Evolutionary conservation across 345 rosid genomes (phyloP).

Genomic region (Ceriops decandra): DNA sequence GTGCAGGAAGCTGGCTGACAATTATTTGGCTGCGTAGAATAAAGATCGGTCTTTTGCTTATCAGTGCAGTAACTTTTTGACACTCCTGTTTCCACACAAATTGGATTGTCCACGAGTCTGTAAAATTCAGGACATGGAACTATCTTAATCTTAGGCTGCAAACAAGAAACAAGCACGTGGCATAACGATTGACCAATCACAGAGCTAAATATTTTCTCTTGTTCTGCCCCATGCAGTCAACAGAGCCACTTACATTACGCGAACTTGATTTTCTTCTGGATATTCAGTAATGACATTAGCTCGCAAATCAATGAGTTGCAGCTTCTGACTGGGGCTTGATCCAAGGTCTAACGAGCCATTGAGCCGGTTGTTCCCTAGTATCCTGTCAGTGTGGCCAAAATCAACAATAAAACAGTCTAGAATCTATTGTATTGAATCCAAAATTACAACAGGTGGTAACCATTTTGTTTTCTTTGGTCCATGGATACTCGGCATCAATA

Average conservation of each 20-base stretch:
- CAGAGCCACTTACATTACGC: constrained; percentile 45
- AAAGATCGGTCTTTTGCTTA: constrained; percentile 18
- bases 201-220: background rate
- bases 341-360: constrained; percentile 55
- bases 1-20: background rate
- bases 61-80: constrained; percentile 37
- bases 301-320: constrained; percentile 56
- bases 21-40: constrained; percentile 36
- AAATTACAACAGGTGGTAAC: too few relatives aligned
- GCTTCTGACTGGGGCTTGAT: constrained; percentile 34
- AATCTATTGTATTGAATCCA: background rate
- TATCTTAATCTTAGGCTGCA: too few relatives aligned
- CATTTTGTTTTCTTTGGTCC: background rate
- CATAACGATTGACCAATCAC: too few relatives aligned
- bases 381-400: constrained; percentile 31
- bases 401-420: constrained; percentile 1
- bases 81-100: constrained; percentile 45
- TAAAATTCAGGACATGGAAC: constrained; percentile 6
- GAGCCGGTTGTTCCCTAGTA: constrained; percentile 45
- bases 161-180: too few relatives aligned
- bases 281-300: constrained; percentile 37
- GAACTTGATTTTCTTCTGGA: constrained; percentile 7
- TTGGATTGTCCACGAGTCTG: constrained; percentile 68
- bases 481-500: background rate
- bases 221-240: background rate